These are phyloP conservation scores for Naganishia albida DNA, from an alignment of 1,284 basidiomycete genomes.

Conservation along the genomic window DNA sequence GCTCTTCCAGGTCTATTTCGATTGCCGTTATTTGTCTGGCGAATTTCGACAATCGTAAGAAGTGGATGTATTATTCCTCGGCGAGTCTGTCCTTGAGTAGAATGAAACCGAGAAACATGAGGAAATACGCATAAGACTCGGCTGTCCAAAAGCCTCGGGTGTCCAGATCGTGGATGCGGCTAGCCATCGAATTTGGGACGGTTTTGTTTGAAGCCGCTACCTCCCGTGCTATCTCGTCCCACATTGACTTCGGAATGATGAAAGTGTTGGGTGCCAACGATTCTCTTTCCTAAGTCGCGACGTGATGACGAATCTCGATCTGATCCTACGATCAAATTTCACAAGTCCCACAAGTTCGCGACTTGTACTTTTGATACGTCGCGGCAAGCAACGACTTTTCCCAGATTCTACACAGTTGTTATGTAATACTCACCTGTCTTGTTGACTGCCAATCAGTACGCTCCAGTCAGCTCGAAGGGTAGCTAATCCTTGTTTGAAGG, in stretches of 20 bases:
- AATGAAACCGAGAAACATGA: conserved; percentile 4
- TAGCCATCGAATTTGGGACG: neutral
- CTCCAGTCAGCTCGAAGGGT: no score
- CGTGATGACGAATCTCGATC: neutral
- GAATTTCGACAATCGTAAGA: neutral
- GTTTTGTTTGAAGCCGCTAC: neutral
- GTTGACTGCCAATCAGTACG: no score
- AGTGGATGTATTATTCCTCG: neutral
- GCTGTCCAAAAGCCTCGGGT: conserved; percentile 6
- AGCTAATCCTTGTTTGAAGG: no score
- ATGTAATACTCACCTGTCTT: no score
- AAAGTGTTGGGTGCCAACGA: no score
- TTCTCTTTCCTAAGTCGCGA: no score
- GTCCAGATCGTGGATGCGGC: neutral
- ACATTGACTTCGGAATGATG: no score
- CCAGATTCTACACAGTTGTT: no score
- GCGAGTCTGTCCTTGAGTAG: neutral
- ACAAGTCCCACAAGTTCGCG: conserved; percentile 3
- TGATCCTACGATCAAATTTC: neutral
- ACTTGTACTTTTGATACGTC: conserved; percentile 2
- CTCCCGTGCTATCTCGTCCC: conserved; percentile 9
- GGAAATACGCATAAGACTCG: neutral
- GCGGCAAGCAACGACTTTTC: neutral
- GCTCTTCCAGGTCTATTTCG: neutral
- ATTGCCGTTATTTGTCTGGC: neutral